Base-by-base conservation (phyloP, 2,329 filamentous ascomycete species). In the Penicillium polonicum region DNA sequence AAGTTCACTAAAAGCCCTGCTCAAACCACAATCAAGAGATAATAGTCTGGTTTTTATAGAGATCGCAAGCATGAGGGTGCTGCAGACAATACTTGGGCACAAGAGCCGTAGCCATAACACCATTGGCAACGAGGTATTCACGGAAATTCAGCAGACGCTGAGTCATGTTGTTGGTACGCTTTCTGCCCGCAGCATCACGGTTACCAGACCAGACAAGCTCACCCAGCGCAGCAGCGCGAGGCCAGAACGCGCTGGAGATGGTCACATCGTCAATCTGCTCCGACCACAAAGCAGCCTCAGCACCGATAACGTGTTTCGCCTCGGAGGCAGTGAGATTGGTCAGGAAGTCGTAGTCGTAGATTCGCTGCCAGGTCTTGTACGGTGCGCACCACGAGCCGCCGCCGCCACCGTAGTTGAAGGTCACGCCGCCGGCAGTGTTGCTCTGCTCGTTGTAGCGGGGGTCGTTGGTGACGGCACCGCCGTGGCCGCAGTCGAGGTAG, bases 361-460 rank as follows among this genome's bases (percentile, higher is more conserved):
- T 83, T 48, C 82, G 81, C 68, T 84, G 82, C 82, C 82, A 85
- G 21, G 81, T 83, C 69, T 85, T 85, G 76, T 84, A 85, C 0
- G 82, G 82, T 0, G 78, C 79, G 65, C 82, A 85, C 82, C 82
- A 85, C n/a, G 79, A 82, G 19, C 82, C 82, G 39, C 82, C 82
- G 23, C 55, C 61, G 44, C 78, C 82, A n/a, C 74, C 75, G 66
- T 80, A 85, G 75, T 85, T 84, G 78, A 83, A 84, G 65, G 74
- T 82, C 4, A 76, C 68, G 0, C 67, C 69, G 19, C 66, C 67
- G 7, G 80, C 77, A 0, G 82, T 82, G 67, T 85, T 85, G 43
- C 67, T 66, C 73, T 79, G 76, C 33, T 81, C 79, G 64, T 85
- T 78, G 75, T 85, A 85, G 17, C 82, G 79, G 4, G 77, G 76